These are phyloP conservation scores for Puccinia horiana DNA, from an alignment of 1,284 basidiomycete genomes.

Conservation along the genomic window DNA sequence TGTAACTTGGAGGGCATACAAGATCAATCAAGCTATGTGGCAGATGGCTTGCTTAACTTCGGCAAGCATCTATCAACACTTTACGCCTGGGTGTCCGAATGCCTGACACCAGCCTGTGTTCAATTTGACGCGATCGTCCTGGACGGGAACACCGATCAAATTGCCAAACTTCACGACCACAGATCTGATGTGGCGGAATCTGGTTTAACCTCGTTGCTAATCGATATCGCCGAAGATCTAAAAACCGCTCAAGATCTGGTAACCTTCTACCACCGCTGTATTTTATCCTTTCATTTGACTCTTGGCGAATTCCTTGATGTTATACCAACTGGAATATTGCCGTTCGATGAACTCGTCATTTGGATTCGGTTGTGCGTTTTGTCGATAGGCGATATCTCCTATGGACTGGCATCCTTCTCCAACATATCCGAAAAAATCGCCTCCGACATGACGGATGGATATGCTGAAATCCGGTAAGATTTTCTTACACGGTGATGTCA, in stretches of 20 bases:
- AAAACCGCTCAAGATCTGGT: background rate
- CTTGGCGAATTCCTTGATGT: background rate
- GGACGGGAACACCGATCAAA: background rate
- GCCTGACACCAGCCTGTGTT: background rate
- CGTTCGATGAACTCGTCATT: background rate
- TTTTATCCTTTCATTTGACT: background rate
- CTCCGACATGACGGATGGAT: background rate
- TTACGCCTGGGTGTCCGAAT: background rate
- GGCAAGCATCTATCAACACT: conserved; percentile 3
- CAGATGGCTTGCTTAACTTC: background rate
- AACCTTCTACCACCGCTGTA: conserved; percentile 12
- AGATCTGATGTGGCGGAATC: background rate
- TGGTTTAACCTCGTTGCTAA: background rate
- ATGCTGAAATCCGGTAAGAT: background rate
- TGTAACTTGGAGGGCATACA: background rate
- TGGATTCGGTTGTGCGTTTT: background rate
- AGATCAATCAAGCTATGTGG: background rate
- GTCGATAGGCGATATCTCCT: background rate
- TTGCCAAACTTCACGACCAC: background rate
- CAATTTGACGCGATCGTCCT: background rate
- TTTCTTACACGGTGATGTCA: too few species aligned
- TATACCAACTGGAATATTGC: background rate
- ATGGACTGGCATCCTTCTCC: background rate
- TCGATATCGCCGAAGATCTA: background rate
- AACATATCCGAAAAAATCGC: conserved; percentile 10